Evolutionary conservation across 768 basidiomycete genomes (phyloP), one percentile per base, ranked within the genome.

Genomic region (Mycena indigotica): DNA sequence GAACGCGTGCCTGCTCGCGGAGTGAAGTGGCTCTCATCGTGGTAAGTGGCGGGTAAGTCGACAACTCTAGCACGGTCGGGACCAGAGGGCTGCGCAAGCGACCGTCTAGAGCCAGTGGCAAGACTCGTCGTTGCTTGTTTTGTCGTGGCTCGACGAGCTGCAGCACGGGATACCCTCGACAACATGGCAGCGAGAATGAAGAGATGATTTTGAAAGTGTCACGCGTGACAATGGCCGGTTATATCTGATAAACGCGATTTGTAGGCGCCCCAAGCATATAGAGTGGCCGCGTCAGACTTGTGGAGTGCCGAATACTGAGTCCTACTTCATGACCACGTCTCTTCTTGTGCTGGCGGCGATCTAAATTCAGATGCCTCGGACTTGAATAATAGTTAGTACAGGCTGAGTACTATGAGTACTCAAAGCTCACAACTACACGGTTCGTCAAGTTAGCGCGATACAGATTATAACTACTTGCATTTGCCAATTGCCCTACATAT

Each of bases 61-160:
- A 93, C 85, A 52, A 94, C 83, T 66, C 85, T 91, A 26, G 91
- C 91, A 69, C 89, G 80, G 72, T 92, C 91, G 53, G 91, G 85
- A 56, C 84, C 82, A 4, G 92, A 91, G 15, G 91, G 91, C 66
- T 92, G 90, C 32, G 93, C 90, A 61, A 91, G 87, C 4, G 80
- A 72, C 60, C 92, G 79, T 61, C 77, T 77, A 40, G 75, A 67
- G 48, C 66, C 70, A 15, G 61, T 62, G 19, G 64, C 65, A 16
- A 69, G 57, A 5, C 74, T 61, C 25, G 72, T 60, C 38, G 68
- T 50, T 5, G 48, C 57, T 6, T 72, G 13, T 50, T 69, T 75
- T n/a, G 71, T 57, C 12, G 70, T 66, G 26, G 72, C 57, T 53
- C 72, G 72, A 50, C 75, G 72, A 50, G 74, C 65, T 55, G 75